Base-by-base conservation (phyloP, 768 basidiomycete species). In the Porphyrellus cyaneotinctus region DNA sequence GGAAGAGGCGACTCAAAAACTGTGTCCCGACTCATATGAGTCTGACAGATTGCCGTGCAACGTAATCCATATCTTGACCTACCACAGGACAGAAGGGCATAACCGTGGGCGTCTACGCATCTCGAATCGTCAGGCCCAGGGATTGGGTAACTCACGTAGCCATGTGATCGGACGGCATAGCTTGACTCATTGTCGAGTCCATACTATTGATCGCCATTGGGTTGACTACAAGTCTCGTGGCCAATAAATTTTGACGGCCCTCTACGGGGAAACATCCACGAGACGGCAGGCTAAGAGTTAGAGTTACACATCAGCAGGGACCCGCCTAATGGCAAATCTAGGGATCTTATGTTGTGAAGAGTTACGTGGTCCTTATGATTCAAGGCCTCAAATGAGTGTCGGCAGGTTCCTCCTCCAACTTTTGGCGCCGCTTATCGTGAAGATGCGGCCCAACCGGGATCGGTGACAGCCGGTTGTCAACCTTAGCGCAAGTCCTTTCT, bases 41-140 rank as follows among this genome's bases (percentile, higher is more conserved):
- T 46, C 26, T 37, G 46, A 56, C 51, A 39, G 56, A 36, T 41
- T 63, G 68, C 57, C 63, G 65, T 67, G 67, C 47, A 51, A 46
- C 38, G 15, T 51, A 49, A 53, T 52, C 31, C 28, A 31, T 35
- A 48, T 52, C 57, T 50, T 58, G 31, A 54, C 53, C 45, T 64
- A 58, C 59, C 58, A 64, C 52, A 46, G 52, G 44, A 33, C 37
- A 8, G 28, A 55, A 47, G 30, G n/a, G n/a, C 24, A 39, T 38
- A 37, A 49, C 44, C 56, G 58, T 52, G 52, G 31, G 54, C 45
- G 48, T 36, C 53, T 26, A 49, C 43, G 26, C 33, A 32, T 22
- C 30, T 14, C 15, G 30, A 37, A 5, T 12, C 26, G n/a, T 45
- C 38, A 20, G 10, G n/a, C 43, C 41, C 42, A 33, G 45, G 23